Base-by-base conservation (phyloP, 139 green algal genomes). In the Chlamydomonas schloesseri region DNA sequence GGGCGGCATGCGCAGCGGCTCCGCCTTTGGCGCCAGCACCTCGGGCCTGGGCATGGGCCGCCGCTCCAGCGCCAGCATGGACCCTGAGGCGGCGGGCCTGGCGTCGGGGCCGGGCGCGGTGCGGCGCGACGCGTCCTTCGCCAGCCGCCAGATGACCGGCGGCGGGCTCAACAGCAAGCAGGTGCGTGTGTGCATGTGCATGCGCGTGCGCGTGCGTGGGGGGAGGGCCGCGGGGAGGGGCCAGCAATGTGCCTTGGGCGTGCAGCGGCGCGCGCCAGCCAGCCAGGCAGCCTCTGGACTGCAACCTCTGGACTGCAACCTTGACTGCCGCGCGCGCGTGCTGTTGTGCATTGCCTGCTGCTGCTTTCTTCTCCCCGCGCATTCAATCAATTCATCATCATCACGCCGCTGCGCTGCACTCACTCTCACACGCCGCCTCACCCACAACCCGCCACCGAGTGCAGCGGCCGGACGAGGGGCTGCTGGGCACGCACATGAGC, bases 401-500 rank as follows among this genome's bases (percentile, higher is more conserved):
- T 10, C 23, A 26, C 21, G 21, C 28, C 11, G 3, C 26, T 69
- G 11, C 65, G 1, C 33, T 47, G 68, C 68, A 24, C 71, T 24
- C 37, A 28, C 8, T 24, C 21, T 1, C 71, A 64, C 24, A 1
- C 71, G 1, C 28, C 0, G 3, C 60, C 24, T 34, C 46, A n/a
- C 50, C 0, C 11, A 29, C 42, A n/a, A n/a, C n/a, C n/a, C n/a
- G n/a, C n/a, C n/a, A n/a, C n/a, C n/a, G n/a, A n/a, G n/a, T n/a
- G 29, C 79, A 85, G 79, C 21, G 31, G 17, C 46, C 15, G 9
- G 81, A 87, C 46, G 83, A 88, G 53, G 83, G 83, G 14, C 75
- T 89, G 60, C 86, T 89, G 70, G 87, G 87, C 23, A 88, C 81
- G 46, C 81, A 88, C 67, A 88, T 91, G 87, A 77, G 74, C 14